Conservation (phyloP, 2,329 filamentous ascomycete species). For the Penicillium thymicola region DNA sequence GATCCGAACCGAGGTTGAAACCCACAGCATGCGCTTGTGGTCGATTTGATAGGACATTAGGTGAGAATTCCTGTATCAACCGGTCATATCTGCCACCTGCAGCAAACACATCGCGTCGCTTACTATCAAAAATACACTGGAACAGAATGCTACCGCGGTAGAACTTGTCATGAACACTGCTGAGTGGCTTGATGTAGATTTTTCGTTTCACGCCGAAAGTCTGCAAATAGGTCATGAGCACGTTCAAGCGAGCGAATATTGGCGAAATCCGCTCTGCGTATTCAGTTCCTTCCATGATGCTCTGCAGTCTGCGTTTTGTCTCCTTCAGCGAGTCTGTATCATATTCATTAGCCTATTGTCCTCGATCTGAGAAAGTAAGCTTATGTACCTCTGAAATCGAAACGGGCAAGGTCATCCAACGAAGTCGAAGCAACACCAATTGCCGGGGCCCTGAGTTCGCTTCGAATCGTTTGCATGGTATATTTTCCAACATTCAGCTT, state of each 20-base stretch:
- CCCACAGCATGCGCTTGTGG: slow-evolving; percentile 80
- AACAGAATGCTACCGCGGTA: slow-evolving; percentile 84
- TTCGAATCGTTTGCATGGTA: slow-evolving; percentile 79
- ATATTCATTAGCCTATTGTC: slow-evolving; percentile 50
- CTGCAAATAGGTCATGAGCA: slow-evolving; percentile 73
- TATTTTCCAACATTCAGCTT: slow-evolving; percentile 78
- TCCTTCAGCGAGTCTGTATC: slow-evolving; percentile 66
- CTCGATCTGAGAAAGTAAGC: slow-evolving; percentile 42
- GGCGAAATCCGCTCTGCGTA: slow-evolving; percentile 51
- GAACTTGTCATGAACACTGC: slow-evolving; percentile 87
- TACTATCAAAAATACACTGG: slow-evolving; percentile 84
- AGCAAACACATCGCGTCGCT: slow-evolving; percentile 76
- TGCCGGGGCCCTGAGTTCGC: slow-evolving; percentile 74
- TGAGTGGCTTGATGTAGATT: slow-evolving; percentile 79
- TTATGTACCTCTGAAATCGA: slow-evolving; percentile 75
- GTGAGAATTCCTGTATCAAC: slow-evolving; percentile 78
- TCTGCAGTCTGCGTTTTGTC: slow-evolving; percentile 61
- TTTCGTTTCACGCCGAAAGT: slow-evolving; percentile 72
- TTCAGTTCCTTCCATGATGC: slow-evolving; percentile 54
- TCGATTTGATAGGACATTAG: slow-evolving; percentile 61
- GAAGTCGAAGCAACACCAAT: slow-evolving; percentile 84
- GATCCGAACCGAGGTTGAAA: slow-evolving; percentile 86
- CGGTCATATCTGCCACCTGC: slow-evolving; percentile 92
- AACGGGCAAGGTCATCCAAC: slow-evolving; percentile 82
- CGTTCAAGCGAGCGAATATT: slow-evolving; percentile 72